Base-by-base conservation (phyloP, 768 basidiomycete genomes). In the Boletus rufocinnamomeus region DNA sequence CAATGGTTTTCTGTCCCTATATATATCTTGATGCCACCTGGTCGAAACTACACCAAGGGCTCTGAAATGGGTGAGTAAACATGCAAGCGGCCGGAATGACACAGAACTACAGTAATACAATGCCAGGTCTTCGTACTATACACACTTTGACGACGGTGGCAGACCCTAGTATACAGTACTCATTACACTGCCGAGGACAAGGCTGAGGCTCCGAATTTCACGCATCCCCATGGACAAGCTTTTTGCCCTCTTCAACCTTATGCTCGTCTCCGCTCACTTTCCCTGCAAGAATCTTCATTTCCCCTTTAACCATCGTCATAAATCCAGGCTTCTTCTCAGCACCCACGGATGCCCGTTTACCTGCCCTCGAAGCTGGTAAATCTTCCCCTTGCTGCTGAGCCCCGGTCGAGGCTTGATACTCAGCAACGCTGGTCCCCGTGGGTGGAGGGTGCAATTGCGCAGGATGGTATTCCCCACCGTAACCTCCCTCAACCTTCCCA, bases 261-360 rank as follows among this genome's bases (percentile, higher is more conserved):
- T 57, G 60, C 2, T 65, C 67, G 11, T 76, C 66, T 11, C 72
- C 54, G 2, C 67, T 67, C 58, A 75, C 51, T 47, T 67, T 69
- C 27, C 74, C 74, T 19, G 66, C 67, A 6, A 75, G 48, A 25
- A 74, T 60, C 56, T 69, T 75, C 56, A 72, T 74, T 58, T 74
- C 74, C 2, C 75, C 74, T 52, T 67, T 75, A 0, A 75, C 59
- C 63, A 69, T 62, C 13, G 65, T 59, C 51, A 76, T 52, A 40
- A 75, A 68, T 23, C 63, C 63, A 28, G 63, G 63, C 53, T 62
- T 74, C 58, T 64, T 71, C 50, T 61, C 64, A 7, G 45, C 17
- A 19, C 60, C 37, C 13, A 27, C 32, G 16, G 61, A 40, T 3
- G 16, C 58, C 10, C 35, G 38, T 17, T 46, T 58, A 6, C 10